These are phyloP conservation scores for Oryza officinalis DNA, from an alignment of 176 grass and related monocot species.

Conservation along the genomic window DNA sequence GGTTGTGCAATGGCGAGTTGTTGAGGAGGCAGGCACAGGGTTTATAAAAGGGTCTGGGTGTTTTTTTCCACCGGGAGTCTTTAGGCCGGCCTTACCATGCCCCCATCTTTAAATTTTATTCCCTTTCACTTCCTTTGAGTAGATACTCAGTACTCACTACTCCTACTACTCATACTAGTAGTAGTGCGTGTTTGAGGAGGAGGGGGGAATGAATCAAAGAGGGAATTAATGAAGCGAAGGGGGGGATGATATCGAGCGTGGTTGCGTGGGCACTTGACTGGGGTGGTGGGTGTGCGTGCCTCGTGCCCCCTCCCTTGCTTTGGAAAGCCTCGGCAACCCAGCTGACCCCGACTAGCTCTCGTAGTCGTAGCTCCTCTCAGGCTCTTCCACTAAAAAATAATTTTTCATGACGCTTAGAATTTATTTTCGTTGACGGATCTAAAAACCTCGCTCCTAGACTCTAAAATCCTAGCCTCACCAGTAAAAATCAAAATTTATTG, in stretches of 20 bases:
- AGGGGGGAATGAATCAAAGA: conserved; percentile 14
- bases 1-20: conserved; percentile 26
- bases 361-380: no score
- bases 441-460: no score
- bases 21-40: background rate
- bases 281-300: no score
- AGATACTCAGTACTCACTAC: conserved; percentile 11
- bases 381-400: no score
- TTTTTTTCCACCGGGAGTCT: background rate
- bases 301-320: no score
- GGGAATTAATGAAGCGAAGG: background rate
- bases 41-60: conserved; percentile 29
- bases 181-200: background rate
- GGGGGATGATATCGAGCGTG: background rate
- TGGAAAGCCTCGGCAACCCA: no score
- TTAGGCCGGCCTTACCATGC: background rate
- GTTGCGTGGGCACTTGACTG: conserved; percentile 46
- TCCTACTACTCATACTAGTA: background rate
- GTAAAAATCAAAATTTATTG: no score
- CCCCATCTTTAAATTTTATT: conserved; percentile 30
- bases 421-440: no score
- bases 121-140: conserved; percentile 44
- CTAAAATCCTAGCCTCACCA: no score
- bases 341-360: no score
- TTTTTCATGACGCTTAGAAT: no score